A percentile compares a stretch with the other conserved stretches of the same genome.
Conservation (phyloP, 495 filamentous ascomycete genomes). For the Penicillium crystallinum region DNA sequence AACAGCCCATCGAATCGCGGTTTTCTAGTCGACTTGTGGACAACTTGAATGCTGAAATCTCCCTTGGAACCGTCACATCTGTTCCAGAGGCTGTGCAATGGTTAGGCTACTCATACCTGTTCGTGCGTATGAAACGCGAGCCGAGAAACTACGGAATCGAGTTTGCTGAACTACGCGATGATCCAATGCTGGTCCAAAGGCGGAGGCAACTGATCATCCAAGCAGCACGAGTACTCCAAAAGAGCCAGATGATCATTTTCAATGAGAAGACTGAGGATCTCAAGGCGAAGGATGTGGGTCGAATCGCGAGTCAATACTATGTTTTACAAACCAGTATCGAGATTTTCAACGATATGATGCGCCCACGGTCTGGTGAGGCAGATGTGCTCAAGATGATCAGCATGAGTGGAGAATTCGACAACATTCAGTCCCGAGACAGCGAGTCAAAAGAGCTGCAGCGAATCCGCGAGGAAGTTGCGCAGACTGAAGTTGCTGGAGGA, state of each 20-base stretch:
- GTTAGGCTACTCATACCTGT: conserved; percentile 97
- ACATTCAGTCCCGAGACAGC: conserved; percentile 84
- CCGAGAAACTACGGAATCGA: conserved; percentile 94
- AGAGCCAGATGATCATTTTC: conserved; percentile 98
- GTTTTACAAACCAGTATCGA: conserved; percentile 88
- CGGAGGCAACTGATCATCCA: conserved; percentile 78
- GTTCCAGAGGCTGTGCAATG: conserved; percentile 92
- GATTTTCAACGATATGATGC: conserved; percentile 93
- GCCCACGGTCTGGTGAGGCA: conserved; percentile 70
- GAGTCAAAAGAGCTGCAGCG: conserved; percentile 73
- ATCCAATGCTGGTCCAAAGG: conserved; percentile 77
- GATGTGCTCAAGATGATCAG: conserved; percentile 93
- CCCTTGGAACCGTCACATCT: conserved; percentile 90
- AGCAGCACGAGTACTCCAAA: conserved; percentile 76
- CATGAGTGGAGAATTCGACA: conserved; percentile 94
- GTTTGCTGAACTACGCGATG: conserved; percentile 82
- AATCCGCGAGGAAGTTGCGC: conserved; percentile 58
- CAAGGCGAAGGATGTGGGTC: conserved; percentile 84
- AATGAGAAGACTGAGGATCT: conserved; percentile 90
- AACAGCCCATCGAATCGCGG: conserved; percentile 91
- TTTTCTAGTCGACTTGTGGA: conserved; percentile 90
- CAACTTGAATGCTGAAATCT: conserved; percentile 93
- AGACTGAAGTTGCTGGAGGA: conserved; percentile 68
- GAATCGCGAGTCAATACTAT: conserved; percentile 96
- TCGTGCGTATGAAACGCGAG: conserved; percentile 90